Evolutionary conservation across 305 asterid species (phyloP).

Genomic region (Rubia balearica): DNA sequence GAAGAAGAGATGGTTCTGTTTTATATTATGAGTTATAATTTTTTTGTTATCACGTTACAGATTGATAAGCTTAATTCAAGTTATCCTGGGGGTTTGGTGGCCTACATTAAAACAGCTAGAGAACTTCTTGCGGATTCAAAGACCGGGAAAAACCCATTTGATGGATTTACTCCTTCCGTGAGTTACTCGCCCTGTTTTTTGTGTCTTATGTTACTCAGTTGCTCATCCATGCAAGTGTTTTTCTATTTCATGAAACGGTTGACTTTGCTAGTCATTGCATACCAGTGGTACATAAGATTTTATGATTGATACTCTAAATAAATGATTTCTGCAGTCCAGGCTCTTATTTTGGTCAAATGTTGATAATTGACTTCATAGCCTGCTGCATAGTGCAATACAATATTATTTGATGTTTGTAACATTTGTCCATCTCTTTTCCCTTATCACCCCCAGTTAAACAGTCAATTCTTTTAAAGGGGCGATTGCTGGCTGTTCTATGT

Average conservation of each 20-base stretch:
- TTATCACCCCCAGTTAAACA: neutral
- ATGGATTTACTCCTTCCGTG: slow-evolving; percentile 94
- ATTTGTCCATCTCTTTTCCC: neutral
- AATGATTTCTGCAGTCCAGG: neutral
- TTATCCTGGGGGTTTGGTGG: slow-evolving; percentile 83
- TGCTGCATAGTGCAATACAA: neutral
- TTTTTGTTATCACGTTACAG: slow-evolving; percentile 31
- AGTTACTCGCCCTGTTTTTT: slow-evolving; percentile 28
- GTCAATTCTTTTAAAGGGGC: neutral
- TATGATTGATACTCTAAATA: too few relatives aligned
- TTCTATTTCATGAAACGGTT: neutral
- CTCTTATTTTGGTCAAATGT: neutral
- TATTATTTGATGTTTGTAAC: neutral
- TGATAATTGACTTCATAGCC: neutral
- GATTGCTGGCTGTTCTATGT: neutral
- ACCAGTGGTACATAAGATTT: neutral
- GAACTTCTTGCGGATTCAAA: slow-evolving; percentile 92
- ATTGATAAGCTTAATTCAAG: slow-evolving; percentile 71
- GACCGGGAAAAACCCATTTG: slow-evolving; percentile 93
- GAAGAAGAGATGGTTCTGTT: neutral
- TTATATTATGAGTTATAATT: neutral
- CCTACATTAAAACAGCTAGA: slow-evolving; percentile 77
- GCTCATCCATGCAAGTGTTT: neutral
- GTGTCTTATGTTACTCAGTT: neutral
- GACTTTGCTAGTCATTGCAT: neutral